Base-by-base conservation (phyloP, 83 land plant genomes). In the Larix sibirica region DNA sequence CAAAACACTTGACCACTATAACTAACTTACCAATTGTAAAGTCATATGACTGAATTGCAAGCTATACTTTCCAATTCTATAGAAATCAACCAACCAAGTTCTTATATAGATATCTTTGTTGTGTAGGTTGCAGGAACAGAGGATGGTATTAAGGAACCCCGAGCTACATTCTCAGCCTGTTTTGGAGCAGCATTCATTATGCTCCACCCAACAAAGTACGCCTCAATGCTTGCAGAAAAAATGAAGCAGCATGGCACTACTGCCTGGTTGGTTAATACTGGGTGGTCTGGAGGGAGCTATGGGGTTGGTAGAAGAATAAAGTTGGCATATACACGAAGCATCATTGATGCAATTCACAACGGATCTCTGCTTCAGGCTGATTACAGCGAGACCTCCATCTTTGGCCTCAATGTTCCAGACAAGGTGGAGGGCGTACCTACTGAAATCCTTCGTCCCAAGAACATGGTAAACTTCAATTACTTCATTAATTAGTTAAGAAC, bases 251-350 rank as follows among this genome's bases (percentile, higher is more conserved):
- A 93, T 83, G 97, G 97, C 12, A 93, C 97, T 62, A 93, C 97
- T 31, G 97, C 90, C 3, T 95, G 97, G 97, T 95, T 95, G 62
- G 97, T 95, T 14, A 95, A 95, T 86, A 95, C 97, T 50, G 97
- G 97, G 74, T 95, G 97, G 97, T 90, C 94, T 61, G 97, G 95
- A 60, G 97, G 97, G 73, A 95, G 97, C 59, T 95, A 95, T 86
- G 97, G 97, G 10, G 85, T 81, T 20, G 97, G 97, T 21, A 91
- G 26, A 33, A 90, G 97, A 47, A 95, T 95, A 56, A 95, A 93
- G 85, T 68, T 95, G 58, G 36, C 83, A 8, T 89, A 93, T 84
- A 95, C 97, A 1, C 28, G 97, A 47, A 93, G 85, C 70, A 95
- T 95, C 83, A 93, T 95, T 62, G 92, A 95, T 87, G 95, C 97